Conservation (phyloP, 2,329 filamentous ascomycete genomes). For the Colletotrichum falcatum region DNA sequence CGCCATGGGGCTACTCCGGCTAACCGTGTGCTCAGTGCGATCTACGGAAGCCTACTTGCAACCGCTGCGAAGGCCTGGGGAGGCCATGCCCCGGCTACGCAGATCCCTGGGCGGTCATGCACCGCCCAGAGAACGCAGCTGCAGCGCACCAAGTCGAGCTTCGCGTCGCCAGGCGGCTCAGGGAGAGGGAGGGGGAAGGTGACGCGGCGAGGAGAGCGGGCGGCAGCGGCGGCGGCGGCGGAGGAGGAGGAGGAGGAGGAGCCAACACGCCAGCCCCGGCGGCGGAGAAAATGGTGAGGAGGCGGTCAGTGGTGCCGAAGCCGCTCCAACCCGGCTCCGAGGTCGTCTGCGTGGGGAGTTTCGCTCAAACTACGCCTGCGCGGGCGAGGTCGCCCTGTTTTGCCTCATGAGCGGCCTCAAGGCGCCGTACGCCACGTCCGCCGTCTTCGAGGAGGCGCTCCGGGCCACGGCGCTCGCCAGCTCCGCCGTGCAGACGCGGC, state of each 20-base stretch:
- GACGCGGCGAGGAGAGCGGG: background rate
- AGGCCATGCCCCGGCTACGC: conserved; percentile 55
- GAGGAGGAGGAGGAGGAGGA: too few relatives aligned
- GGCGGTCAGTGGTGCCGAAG: background rate
- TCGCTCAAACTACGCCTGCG: conserved; percentile 20
- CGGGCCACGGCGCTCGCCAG: conserved; percentile 38
- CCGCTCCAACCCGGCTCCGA: conserved; percentile 4
- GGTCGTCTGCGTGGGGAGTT: conserved; percentile 23
- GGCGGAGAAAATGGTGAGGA: background rate
- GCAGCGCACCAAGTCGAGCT: conserved; percentile 23
- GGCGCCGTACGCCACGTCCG: conserved; percentile 11
- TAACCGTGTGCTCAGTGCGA: conserved; percentile 50
- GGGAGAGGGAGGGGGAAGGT: background rate
- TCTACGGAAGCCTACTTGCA: conserved; percentile 52
- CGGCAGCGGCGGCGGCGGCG: background rate
- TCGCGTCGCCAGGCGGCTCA: conserved; percentile 30
- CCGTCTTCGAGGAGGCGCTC: conserved; percentile 25
- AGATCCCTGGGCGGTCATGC: conserved; percentile 53
- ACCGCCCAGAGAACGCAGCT: conserved; percentile 32
- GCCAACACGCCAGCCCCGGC: background rate
- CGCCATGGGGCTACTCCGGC: too few relatives aligned
- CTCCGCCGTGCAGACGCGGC: conserved; percentile 13
- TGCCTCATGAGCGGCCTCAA: background rate
- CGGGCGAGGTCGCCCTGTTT: conserved; percentile 14
- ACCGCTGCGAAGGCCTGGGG: conserved; percentile 55